Evolutionary conservation across 2,329 filamentous ascomycete genomes (phyloP).

Genomic region (Helminthosporium solani): DNA sequence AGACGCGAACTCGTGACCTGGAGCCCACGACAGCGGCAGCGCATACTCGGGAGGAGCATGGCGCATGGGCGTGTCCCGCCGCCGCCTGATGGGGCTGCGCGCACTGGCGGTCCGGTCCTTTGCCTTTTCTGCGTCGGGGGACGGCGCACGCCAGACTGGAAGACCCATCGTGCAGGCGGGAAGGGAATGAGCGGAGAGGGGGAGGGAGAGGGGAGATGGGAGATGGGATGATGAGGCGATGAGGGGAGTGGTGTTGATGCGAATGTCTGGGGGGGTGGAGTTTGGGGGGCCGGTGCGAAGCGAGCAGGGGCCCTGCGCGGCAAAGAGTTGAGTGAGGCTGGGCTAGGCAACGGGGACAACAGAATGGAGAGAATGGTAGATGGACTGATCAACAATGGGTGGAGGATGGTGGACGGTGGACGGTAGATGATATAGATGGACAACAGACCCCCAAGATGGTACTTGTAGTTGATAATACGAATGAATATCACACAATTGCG

Average conservation of each 20-base stretch:
- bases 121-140: slow-evolving; percentile 45
- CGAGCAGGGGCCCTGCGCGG: slow-evolving; percentile 15
- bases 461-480: too few relatives aligned
- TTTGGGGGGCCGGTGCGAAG: slow-evolving; percentile 18
- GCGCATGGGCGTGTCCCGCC: slow-evolving; percentile 28
- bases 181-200: background rate
- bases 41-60: background rate
- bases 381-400: too few relatives aligned
- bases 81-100: slow-evolving; percentile 54
- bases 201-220: background rate
- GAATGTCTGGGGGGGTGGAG: slow-evolving; percentile 21
- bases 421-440: background rate
- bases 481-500: too few relatives aligned
- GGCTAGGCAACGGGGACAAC: too few relatives aligned
- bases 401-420: slow-evolving; percentile 3
- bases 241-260: slow-evolving; percentile 15
- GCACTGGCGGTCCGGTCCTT: slow-evolving; percentile 54
- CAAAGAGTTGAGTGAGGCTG: slow-evolving; percentile 25
- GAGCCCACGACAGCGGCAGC: slow-evolving; percentile 14
- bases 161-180: slow-evolving; percentile 48
- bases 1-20: too few relatives aligned
- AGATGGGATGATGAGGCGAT: background rate
- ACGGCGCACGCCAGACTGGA: slow-evolving; percentile 58
- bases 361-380: too few relatives aligned
- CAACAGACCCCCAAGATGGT: too few relatives aligned